Evolutionary conservation across 805 yeast genomes (phyloP), one percentile per base, ranked within the genome.

Genomic region (Komagataella kurtzmanii): DNA sequence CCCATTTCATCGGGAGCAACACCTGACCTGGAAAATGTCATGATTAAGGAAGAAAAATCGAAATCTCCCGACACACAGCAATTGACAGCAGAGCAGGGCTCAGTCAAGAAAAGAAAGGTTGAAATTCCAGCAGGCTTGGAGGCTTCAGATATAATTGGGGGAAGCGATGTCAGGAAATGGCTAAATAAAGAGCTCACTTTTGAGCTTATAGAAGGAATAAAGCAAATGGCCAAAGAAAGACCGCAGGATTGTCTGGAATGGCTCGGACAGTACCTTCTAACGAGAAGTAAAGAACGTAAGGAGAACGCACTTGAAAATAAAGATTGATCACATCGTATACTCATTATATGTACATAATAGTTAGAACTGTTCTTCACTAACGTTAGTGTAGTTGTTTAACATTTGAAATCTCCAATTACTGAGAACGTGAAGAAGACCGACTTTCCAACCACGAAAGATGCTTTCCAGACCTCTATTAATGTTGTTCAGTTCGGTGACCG

Each of bases 361-460:
- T 54, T 52, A 60, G 51, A 72, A 65, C 54, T 66, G 69, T 58
- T 72, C 77, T 55, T 74, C 79, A 48, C 62, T 64, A 52, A 65
- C 65, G 24, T 72, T 77, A 18, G 79, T 77, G 53, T 69, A 72
- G 56, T 72, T 70, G 51, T 77, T 75, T 56, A 84, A 61, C 50
- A 85, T 67, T 51, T 77, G 74, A 57, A 85, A 74, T 1, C 96
- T 90, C 85, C 95, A 91, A 50, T 83, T 82, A 8, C 96, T 93
- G 49, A 86, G 65, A 3, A 87, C 77, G 54, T 91, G 88, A 53
- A 88, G 65, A 8, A 86, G 72, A 24, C 95, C 95, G 46, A 88
- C 81, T 63, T 88, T 78, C 98, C 98, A 91, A 44, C 98, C 99
- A 57, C 91, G 77, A 74, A 87, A 90, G 23, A 83, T 64, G 1